Percentiles rank a stretch among this genome's conserved stretches.
Conservation (phyloP, 352 stramenopile species). For the Globisporangium nagaii region DNA sequence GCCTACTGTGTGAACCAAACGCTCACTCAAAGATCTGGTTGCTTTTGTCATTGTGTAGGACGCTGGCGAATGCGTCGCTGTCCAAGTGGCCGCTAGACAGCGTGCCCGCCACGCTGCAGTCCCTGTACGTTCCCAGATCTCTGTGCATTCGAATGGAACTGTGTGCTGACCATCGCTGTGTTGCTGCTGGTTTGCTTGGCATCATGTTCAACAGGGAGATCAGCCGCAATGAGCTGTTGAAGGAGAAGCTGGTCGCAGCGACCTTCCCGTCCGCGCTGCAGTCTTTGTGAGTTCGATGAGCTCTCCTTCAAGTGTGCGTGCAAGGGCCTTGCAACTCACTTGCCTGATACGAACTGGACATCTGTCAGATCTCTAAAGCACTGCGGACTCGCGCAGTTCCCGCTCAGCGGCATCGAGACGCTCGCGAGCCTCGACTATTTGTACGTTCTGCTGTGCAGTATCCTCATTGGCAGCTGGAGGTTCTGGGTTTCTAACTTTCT, state of each 20-base stretch:
- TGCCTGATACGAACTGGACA: too few species aligned
- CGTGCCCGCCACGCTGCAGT: not conserved
- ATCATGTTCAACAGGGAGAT: not conserved
- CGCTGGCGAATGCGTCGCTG: not conserved
- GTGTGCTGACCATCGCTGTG: not conserved
- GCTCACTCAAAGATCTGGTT: too few species aligned
- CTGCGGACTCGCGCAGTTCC: not conserved
- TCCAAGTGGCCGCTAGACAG: not conserved
- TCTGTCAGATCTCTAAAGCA: not conserved
- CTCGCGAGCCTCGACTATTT: not conserved
- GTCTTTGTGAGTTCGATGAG: conserved; percentile 2
- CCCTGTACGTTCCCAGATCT: too few species aligned
- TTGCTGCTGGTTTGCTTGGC: not conserved
- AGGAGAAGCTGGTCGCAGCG: not conserved
- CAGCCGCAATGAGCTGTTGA: not conserved
- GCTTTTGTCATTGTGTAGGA: too few species aligned
- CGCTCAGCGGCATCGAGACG: not conserved
- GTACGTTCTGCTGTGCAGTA: not conserved
- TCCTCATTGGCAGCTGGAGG: not conserved
- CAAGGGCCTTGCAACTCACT: too few species aligned
- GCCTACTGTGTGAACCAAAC: not conserved
- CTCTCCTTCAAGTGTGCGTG: too few species aligned
- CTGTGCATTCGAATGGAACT: too few species aligned
- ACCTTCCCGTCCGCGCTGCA: not conserved
- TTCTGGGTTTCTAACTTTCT: not conserved